Conservation (phyloP, 179 eudicot species). For the Beta lomatogona region DNA sequence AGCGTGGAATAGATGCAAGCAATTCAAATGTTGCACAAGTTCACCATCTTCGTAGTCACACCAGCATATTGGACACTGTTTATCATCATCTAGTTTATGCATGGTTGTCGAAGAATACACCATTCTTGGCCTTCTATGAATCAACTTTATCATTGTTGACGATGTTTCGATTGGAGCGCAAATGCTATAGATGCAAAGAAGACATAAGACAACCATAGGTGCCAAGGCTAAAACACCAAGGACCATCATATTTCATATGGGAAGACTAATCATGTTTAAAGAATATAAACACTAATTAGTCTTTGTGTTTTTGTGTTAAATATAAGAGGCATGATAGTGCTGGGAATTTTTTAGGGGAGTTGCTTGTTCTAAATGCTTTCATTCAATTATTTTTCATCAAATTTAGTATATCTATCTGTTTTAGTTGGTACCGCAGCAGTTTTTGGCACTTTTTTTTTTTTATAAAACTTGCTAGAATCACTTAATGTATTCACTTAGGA, state of each 20-base stretch:
- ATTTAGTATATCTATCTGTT: too few species aligned
- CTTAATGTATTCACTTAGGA: too few species aligned
- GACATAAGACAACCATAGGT: not conserved
- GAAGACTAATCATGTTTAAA: too few species aligned
- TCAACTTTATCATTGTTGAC: not conserved
- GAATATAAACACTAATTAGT: too few species aligned
- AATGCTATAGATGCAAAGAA: constrained; percentile 3
- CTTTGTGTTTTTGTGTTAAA: too few species aligned
- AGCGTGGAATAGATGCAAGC: not conserved
- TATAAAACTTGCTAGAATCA: too few species aligned
- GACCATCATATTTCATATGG: not conserved
- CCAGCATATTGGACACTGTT: not conserved
- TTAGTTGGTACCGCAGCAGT: too few species aligned
- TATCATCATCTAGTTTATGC: not conserved
- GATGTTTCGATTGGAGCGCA: not conserved
- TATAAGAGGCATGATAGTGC: too few species aligned
- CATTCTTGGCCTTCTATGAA: not conserved
- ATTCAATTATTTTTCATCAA: too few species aligned
- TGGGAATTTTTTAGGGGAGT: too few species aligned
- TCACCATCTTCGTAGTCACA: not conserved
- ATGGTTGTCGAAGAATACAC: not conserved
- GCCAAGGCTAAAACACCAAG: not conserved
- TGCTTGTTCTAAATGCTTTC: too few species aligned
- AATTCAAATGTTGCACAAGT: not conserved
- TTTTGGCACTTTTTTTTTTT: too few species aligned